Conservation (phyloP, 2,329 filamentous ascomycete species). For the Botrytis hyacinthi region DNA sequence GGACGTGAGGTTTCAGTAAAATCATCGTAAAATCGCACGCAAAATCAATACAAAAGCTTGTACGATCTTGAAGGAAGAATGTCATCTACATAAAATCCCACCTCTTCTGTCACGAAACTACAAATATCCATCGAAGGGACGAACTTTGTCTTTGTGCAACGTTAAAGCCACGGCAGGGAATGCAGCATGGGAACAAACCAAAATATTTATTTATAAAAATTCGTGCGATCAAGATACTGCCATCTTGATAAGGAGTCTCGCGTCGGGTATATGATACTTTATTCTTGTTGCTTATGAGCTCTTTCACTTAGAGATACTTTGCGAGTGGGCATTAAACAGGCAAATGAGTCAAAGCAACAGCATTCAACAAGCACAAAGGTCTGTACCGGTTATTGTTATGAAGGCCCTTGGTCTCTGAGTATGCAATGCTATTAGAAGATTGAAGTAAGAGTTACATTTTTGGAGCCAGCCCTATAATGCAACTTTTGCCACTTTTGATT, state of each 20-base stretch:
- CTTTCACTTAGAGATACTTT: background rate
- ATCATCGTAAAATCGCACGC: too few relatives aligned
- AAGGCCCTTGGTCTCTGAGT: background rate
- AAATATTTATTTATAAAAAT: too few relatives aligned
- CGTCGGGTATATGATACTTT: background rate
- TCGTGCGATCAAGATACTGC: background rate
- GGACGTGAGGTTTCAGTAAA: background rate
- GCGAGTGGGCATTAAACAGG: background rate
- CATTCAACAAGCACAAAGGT: background rate
- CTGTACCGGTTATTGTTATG: background rate
- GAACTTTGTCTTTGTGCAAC: background rate
- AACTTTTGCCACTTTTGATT: background rate
- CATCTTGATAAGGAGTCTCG: rapidly evolving
- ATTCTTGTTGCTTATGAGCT: background rate
- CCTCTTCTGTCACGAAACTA: background rate
- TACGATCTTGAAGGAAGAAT: background rate
- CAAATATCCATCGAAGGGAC: too few relatives aligned
- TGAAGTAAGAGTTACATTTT: background rate
- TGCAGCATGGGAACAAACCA: background rate
- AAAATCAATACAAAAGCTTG: background rate
- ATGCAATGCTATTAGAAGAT: background rate
- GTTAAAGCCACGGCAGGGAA: too few relatives aligned
- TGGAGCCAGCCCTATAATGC: background rate
- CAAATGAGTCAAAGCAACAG: background rate
- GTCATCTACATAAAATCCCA: background rate